Conservation (phyloP, 2,329 filamentous ascomycete genomes). For the Colletotrichum endophyticum region DNA sequence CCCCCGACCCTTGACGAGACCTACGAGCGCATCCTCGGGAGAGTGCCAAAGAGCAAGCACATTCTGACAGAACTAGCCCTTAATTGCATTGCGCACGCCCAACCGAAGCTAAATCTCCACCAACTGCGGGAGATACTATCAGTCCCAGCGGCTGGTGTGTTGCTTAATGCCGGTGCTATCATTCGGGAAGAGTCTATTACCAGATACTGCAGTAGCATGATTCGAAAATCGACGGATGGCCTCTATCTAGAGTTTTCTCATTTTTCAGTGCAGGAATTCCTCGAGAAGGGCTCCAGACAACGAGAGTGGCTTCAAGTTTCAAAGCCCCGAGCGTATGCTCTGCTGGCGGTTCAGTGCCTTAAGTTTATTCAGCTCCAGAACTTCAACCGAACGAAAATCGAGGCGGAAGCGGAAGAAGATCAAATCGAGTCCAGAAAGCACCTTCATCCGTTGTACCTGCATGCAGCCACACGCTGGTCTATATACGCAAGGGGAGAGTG, state of each 20-base stretch:
- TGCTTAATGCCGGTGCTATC: background rate
- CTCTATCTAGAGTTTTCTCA: background rate
- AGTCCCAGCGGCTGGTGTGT: fast-evolving
- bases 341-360: background rate
- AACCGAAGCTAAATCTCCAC: fast-evolving
- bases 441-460: background rate
- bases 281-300: fast-evolving
- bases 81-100: background rate
- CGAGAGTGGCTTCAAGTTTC: background rate
- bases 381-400: fast-evolving
- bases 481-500: background rate
- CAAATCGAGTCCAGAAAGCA: fast-evolving
- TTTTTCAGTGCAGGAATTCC: background rate
- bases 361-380: background rate
- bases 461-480: background rate
- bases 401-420: fast-evolving
- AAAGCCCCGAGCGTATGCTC: fast-evolving
- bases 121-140: background rate
- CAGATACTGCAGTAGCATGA: background rate
- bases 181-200: background rate
- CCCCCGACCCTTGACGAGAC: background rate
- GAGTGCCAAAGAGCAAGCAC: background rate
- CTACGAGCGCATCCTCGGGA: background rate
- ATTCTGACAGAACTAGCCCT: fast-evolving
- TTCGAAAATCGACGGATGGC: background rate